Percentiles rank a stretch among this genome's conserved stretches.
These are phyloP conservation scores for Trichosporon asahii DNA, from an alignment of 1,284 basidiomycete genomes.

Conservation along the genomic window DNA sequence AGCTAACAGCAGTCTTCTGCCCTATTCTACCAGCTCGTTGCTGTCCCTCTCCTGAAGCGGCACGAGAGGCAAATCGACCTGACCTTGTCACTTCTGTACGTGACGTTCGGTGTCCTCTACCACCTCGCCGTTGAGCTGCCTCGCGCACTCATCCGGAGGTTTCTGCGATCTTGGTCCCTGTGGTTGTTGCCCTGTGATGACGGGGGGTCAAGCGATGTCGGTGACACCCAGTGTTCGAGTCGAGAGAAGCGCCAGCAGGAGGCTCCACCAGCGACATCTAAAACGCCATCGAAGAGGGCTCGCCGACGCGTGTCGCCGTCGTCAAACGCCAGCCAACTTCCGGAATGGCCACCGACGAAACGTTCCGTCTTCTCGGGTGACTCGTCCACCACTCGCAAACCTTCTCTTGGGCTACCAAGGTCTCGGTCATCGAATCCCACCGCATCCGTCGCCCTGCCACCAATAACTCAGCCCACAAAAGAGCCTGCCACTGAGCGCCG, in stretches of 20 bases:
- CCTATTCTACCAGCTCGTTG: constrained; percentile 26
- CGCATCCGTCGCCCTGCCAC: too few species aligned
- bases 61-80: constrained; percentile 44
- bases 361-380: neutral
- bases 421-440: too few species aligned
- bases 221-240: too few species aligned
- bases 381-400: neutral
- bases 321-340: neutral
- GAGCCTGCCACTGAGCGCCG: neutral
- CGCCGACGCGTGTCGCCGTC: neutral
- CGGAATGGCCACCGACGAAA: neutral
- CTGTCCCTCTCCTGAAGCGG: constrained; percentile 27
- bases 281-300: too few species aligned
- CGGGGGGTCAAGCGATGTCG: too few species aligned
- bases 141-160: neutral
- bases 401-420: too few species aligned
- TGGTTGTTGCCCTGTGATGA: too few species aligned
- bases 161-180: neutral
- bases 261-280: neutral
- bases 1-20: constrained; percentile 28
- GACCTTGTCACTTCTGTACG: constrained; percentile 31
- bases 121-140: constrained; percentile 23
- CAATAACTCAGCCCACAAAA: neutral
- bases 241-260: too few species aligned
- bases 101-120: constrained; percentile 21